Evolutionary conservation across 805 yeast species (phyloP), one percentile per base, ranked within the genome.

Genomic region (Ogataea pilisensis): DNA sequence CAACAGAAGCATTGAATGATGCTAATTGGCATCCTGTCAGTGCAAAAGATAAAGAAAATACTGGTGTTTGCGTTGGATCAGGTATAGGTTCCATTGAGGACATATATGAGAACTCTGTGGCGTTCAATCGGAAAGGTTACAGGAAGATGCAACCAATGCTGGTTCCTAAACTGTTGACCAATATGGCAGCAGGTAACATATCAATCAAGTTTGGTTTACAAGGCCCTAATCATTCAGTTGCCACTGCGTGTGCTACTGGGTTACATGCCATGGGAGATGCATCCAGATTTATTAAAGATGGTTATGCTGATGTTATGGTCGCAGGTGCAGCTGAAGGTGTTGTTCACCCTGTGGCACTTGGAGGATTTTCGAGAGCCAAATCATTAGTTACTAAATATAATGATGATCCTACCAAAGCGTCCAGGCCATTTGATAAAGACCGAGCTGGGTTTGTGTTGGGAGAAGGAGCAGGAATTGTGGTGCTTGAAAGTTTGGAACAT

Each of bases 201-300:
- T 83, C 96, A 6, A 90, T 93, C 42, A 73, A 77, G 48, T 77
- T 80, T 52, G 84, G 85, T 1, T 66, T 89, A 30, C 68, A 75
- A 51, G 99, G 99, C 0, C 95, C 96, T 2, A 77, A 85, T 32
- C 96, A 90, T 57, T 69, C 95, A 0, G 93, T 80, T 0, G 76
- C 95, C 2, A 89, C 98, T 0, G 99, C 99, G 1, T 93, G 99
- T 68, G 95, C 99, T 4, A 89, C 99, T 0, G 99, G 99, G 0
- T 76, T 84, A 22, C 95, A 93, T 56, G 76, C 96, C 0, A 82
- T 93, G 35, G 98, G 98, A 3, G 99, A 93, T 58, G 97, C 96
- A 0, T 76, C 72, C 50, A 76, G 90, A 53, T 82, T 90, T 53
- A 86, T 93, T 43, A 66, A 72, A 44, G 80, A 80, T 41, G 95